Percentiles rank a stretch among this genome's conserved stretches.
These are phyloP conservation scores for Alternaria sp. DNA, from an alignment of 2,329 filamentous ascomycete genomes.

Conservation along the genomic window DNA sequence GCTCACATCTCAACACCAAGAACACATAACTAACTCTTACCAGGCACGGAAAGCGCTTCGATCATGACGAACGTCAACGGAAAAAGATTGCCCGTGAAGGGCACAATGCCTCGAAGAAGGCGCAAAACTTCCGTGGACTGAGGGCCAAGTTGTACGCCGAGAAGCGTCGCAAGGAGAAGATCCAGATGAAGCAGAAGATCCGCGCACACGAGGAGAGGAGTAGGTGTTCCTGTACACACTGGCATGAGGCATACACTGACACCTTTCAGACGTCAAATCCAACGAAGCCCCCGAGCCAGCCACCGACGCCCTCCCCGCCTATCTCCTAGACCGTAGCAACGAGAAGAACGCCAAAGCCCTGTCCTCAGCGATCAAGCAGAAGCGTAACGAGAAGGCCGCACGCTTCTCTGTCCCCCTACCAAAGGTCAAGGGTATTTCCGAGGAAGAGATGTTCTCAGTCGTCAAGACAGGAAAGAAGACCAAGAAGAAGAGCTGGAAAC, in stretches of 20 bases:
- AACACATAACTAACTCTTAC: conserved; percentile 22
- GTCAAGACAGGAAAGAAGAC: conserved; percentile 89
- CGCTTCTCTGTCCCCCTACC: conserved; percentile 91
- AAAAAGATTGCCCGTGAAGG: conserved; percentile 88
- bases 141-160: conserved; percentile 92
- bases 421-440: conserved; percentile 89
- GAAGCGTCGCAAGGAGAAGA: conserved; percentile 76
- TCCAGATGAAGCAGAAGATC: conserved; percentile 60
- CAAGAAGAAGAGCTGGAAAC: conserved; percentile 80
- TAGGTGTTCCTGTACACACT: too few species aligned
- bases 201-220: conserved; percentile 91
- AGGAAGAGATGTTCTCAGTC: conserved; percentile 97
- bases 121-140: conserved; percentile 90
- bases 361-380: conserved; percentile 90
- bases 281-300: conserved; percentile 77
- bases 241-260: too few species aligned
- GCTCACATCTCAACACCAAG: background rate
- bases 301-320: conserved; percentile 83
- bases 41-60: conserved; percentile 59
- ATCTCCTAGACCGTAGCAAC: conserved; percentile 85
- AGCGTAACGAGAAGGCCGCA: conserved; percentile 85
- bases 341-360: conserved; percentile 75
- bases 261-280: conserved; percentile 73
- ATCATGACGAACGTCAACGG: conserved; percentile 86
- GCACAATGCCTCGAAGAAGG: conserved; percentile 86